Evolutionary conservation across 345 rosid genomes (phyloP), one percentile per base, ranked within the genome.

Genomic region (Gynandropsis gynandra): DNA sequence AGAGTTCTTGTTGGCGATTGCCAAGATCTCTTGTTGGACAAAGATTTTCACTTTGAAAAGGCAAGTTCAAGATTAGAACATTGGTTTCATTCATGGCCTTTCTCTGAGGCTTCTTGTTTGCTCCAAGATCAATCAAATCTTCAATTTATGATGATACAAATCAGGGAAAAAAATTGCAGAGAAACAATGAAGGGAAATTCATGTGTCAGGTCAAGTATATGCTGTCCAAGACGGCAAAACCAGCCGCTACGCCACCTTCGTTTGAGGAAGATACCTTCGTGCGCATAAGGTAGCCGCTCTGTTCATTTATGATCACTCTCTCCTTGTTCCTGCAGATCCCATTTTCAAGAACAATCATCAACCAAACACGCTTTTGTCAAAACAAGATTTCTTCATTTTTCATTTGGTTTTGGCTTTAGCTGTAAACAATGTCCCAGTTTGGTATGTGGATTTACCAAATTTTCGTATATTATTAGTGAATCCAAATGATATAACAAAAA

Each of bases 231-330:
- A n/a, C n/a, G n/a, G n/a, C n/a, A n/a, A n/a, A n/a, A n/a, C n/a
- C n/a, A n/a, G 96, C 87, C 0, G 81, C 94, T 16, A 93, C 96
- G 18, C 99, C 99, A 9, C 97, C 99, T 88, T 93, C 99, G 55
- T 85, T 68, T 40, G 97, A 83, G 10, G 99, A 85, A 5, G 95
- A 73, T 9, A 77, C 73, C 68, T 85, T 93, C 5, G 97, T 88
- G 44, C 95, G 71, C 99, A 83, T 73, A 71, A 93, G 72, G 60
- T 88, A 88, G 56, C 99, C 97, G 29, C 85, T 59, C 48, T 81
- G 76, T 38, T 81, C 89, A 29, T 93, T 93, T 29, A 83, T 16
- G 9, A 93, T 72, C 37, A 93, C 87, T 54, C 60, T 77, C 36
- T 88, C 95, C 59, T 93, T 80, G 77, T 62, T 93, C 87, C 99